Conservation (phyloP, 1,284 basidiomycete species). For the Rugiboletus extremiorientalis region DNA sequence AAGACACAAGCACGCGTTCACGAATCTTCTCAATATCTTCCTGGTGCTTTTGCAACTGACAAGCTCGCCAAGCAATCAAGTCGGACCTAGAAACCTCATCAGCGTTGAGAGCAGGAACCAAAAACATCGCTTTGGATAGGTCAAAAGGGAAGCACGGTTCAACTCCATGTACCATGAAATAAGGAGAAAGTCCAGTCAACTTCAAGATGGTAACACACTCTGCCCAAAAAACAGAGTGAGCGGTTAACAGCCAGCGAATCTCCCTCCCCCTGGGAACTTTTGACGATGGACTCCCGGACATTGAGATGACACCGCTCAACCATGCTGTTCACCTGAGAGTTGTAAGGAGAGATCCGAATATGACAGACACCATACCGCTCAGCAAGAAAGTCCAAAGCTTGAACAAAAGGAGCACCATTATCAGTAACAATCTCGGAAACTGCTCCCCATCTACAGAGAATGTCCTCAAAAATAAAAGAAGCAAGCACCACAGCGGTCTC, state of each 20-base stretch:
- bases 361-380: background rate
- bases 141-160: background rate
- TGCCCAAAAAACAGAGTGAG: background rate
- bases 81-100: background rate
- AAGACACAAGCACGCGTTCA: fast-evolving
- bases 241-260: background rate
- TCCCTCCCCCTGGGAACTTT: background rate
- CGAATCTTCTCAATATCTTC: background rate
- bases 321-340: background rate
- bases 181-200: background rate
- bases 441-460: background rate
- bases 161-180: background rate
- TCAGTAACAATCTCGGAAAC: background rate
- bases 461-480: background rate
- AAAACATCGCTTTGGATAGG: background rate
- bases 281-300: background rate
- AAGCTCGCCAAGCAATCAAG: background rate
- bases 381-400: too few relatives aligned
- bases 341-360: background rate
- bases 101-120: fast-evolving
- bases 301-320: background rate
- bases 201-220: background rate
- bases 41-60: background rate
- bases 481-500: background rate
- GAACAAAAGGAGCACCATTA: background rate